Evolutionary conservation across 768 basidiomycete species (phyloP).

Genomic region (Clitopilus passeckerianus): DNA sequence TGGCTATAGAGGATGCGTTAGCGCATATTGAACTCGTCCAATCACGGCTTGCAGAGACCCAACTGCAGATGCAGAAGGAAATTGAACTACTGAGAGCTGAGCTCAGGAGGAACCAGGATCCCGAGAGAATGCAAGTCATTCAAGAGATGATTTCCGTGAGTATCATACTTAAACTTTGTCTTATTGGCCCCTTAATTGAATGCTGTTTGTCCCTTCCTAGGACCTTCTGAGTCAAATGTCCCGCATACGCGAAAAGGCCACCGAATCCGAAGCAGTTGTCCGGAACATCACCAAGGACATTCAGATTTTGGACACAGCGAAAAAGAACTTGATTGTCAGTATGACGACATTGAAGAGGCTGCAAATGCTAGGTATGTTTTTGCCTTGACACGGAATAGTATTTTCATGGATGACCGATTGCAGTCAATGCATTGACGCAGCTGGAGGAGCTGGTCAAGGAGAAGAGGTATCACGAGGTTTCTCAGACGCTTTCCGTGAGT

Average conservation of each 20-base stretch:
- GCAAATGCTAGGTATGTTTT: constrained; percentile 82
- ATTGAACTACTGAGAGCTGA: constrained; percentile 64
- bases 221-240: constrained; percentile 95
- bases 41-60: constrained; percentile 61
- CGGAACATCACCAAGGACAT: constrained; percentile 95
- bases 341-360: constrained; percentile 88
- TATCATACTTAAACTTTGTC: neutral
- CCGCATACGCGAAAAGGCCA: constrained; percentile 92
- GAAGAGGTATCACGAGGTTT: constrained; percentile 77
- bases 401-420: neutral
- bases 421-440: constrained; percentile 81
- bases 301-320: constrained; percentile 87
- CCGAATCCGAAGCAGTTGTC: constrained; percentile 95
- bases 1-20: constrained; percentile 64
- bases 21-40: constrained; percentile 69
- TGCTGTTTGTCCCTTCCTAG: constrained; percentile 33
- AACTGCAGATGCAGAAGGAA: constrained; percentile 65
- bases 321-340: constrained; percentile 85
- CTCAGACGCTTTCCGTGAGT: constrained; percentile 70
- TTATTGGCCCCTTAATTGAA: neutral
- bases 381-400: neutral
- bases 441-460: constrained; percentile 75
- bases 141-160: constrained; percentile 95
- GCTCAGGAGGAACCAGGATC: constrained; percentile 75
- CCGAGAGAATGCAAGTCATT: constrained; percentile 82